Percentiles rank a stretch among this genome's conserved stretches.
phyloP scores from a whole-genome alignment of 2,329 filamentous ascomycete species.

The Botrytis galanthina region DNA sequence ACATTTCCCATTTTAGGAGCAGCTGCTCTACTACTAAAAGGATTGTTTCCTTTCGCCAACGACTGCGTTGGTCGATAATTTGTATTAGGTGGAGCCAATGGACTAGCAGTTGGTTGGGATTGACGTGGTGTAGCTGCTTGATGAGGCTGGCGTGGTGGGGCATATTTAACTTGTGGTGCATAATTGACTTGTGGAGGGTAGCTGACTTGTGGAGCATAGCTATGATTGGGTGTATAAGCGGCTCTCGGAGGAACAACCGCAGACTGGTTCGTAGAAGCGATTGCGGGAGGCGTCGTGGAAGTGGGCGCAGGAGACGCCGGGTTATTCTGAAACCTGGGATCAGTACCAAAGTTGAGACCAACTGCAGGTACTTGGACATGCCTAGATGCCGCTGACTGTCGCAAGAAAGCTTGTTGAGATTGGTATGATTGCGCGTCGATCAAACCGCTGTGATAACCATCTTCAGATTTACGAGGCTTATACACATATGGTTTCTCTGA shows the following conservation, averaged over 20 bases:
- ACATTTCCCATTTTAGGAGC: constrained; percentile 15
- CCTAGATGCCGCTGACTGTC: constrained; percentile 28
- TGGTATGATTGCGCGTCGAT: constrained; percentile 38
- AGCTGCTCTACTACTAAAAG: constrained; percentile 30
- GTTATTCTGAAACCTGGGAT: constrained; percentile 32
- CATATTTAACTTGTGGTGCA: constrained; percentile 13
- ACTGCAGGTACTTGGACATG: constrained; percentile 25
- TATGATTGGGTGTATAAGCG: neutral
- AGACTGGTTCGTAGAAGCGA: constrained; percentile 6
- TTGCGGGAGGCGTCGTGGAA: neutral
- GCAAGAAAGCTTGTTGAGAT: constrained; percentile 38
- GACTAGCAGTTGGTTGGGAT: constrained; percentile 8
- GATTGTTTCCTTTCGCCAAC: constrained; percentile 29
- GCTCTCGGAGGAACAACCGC: neutral
- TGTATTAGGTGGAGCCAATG: constrained; percentile 25
- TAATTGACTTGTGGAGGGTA: constrained; percentile 2
- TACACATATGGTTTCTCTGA: constrained; percentile 53
- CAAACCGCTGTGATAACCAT: constrained; percentile 30
- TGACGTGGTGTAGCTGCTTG: constrained; percentile 8
- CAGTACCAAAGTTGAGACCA: constrained; percentile 36
- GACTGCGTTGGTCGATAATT: constrained; percentile 25
- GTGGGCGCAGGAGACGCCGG: constrained; percentile 3
- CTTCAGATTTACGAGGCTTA: constrained; percentile 43
- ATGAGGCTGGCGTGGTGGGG: constrained; percentile 17
- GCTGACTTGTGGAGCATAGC: neutral